These are phyloP conservation scores for Fusarium sp. DNA, from an alignment of 2,329 filamentous ascomycete species.

Conservation along the genomic window DNA sequence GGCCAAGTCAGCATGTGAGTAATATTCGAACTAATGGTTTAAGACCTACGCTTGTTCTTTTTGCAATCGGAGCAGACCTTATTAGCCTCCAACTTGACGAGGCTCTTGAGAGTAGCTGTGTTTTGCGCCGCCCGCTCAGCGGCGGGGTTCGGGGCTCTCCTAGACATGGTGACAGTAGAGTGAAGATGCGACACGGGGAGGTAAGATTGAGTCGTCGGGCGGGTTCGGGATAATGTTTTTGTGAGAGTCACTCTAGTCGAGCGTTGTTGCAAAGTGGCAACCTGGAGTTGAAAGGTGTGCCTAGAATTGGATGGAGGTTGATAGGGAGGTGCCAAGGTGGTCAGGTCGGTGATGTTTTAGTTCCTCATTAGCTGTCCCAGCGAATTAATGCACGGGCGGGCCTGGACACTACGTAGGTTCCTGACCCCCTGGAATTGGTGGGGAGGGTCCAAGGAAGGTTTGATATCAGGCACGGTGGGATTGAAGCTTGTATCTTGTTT, in stretches of 20 bases:
- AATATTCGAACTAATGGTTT: neutral
- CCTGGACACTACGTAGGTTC: conserved; percentile 26
- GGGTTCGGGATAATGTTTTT: neutral
- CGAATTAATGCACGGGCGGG: conserved; percentile 37
- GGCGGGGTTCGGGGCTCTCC: conserved; percentile 80
- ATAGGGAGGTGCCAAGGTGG: conserved; percentile 50
- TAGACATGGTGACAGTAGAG: conserved; percentile 71
- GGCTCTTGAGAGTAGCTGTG: conserved; percentile 90
- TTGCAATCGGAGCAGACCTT: conserved; percentile 99
- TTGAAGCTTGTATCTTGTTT: conserved; percentile 6
- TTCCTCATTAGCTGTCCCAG: conserved; percentile 37
- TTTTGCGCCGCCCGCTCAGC: conserved; percentile 94
- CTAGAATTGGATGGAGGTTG: conserved; percentile 31
- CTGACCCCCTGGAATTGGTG: conserved; percentile 33
- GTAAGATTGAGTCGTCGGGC: neutral
- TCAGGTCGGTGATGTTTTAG: conserved; percentile 40
- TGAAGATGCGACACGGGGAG: neutral
- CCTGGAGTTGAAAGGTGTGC: conserved; percentile 39
- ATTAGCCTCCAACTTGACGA: conserved; percentile 94
- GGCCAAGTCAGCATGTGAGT: conserved; percentile 30
- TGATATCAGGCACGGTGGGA: conserved; percentile 22
- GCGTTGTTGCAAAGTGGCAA: conserved; percentile 43
- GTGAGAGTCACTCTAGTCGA: conserved; percentile 13
- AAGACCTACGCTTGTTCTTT: conserved; percentile 88
- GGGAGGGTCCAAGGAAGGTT: neutral